Evolutionary conservation across 1,139 yeast genomes (phyloP), one percentile per base, ranked within the genome.

Genomic region (Geotrichum bryndzae): DNA sequence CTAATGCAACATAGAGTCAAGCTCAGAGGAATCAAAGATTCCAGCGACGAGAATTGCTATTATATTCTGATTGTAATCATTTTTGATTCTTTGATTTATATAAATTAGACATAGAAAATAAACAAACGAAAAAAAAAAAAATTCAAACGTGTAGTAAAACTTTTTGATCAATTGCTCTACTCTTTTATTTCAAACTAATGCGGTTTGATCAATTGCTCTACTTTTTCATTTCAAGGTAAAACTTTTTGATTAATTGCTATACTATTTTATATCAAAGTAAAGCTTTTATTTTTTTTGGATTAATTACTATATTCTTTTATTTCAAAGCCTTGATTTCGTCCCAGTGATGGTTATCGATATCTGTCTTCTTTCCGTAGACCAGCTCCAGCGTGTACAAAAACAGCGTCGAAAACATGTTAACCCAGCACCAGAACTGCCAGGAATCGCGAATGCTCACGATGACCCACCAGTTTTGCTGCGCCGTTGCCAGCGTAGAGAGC

Each of bases 371-470:
- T 41, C 80, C 78, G 62, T 70, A 69, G 51, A 84, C 77, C 60
- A 92, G 79, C 74, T 92, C 98, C 61, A 88, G 80, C 51, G 88
- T 85, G 74, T 94, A 94, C 56, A 94, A 77, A 18, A 85, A 76
- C 64, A 94, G 77, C 11, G 96, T 88, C 60, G 87, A 83, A 67
- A 86, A 86, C 80, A 92, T 89, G 72, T 92, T 92, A 62, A 89
- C 82, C 98, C 98, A 92, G 69, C 92, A 90, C 98, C 99, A 92
- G 73, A 92, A 89, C 70, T 90, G 91, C 90, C 96, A 88, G 15
- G 79, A 71, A 59, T 68, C 68, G 53, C 76, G 70, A 13, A 64
- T 94, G 35, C 50, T 55, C 48, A 41, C 48, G 48, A 41, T 41
- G 5, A 18, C n/a, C 48, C 48, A 41, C 48, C 48, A 41, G 10